Percentiles rank a stretch among this genome's conserved stretches.
These are phyloP conservation scores for Corchorus capsularis DNA, from an alignment of 345 rosid genomes.

Conservation along the genomic window DNA sequence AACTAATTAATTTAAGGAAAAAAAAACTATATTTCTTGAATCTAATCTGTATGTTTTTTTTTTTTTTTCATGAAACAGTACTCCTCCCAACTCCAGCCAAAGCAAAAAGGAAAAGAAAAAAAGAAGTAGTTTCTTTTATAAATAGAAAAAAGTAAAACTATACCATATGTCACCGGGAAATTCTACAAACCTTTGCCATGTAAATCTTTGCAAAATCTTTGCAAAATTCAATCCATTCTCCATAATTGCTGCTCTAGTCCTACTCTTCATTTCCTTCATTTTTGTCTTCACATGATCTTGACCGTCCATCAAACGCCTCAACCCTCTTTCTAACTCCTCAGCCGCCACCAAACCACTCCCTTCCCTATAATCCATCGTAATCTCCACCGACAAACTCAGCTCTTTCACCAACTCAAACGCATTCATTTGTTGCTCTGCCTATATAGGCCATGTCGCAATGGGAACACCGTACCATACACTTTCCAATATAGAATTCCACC, in stretches of 20 bases:
- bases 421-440: constrained; percentile 36
- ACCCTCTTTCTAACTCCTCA: constrained; percentile 9
- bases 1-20: too few relatives aligned
- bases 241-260: constrained; percentile 6
- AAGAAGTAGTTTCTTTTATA: too few relatives aligned
- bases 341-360: constrained; percentile 6
- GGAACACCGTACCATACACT: constrained; percentile 32
- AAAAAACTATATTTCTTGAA: too few relatives aligned
- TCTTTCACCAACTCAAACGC: constrained; percentile 30
- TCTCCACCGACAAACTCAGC: constrained; percentile 25
- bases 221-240: constrained; percentile 11
- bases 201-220: too few relatives aligned
- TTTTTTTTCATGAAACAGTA: too few relatives aligned
- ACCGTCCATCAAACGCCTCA: constrained; percentile 18
- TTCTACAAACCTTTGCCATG: background rate
- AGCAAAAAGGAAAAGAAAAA: too few relatives aligned
- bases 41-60: too few relatives aligned
- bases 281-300: constrained; percentile 10
- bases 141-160: too few relatives aligned
- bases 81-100: too few relatives aligned
- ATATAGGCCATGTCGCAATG: constrained; percentile 19
- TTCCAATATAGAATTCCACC: constrained; percentile 35
- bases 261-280: background rate
- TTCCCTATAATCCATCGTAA: constrained; percentile 27
- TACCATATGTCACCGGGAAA: too few relatives aligned